Percentiles rank a stretch among this genome's conserved stretches.
These are phyloP conservation scores for Colletotrichum gigasporum DNA, from an alignment of 2,329 filamentous ascomycete genomes.

Conservation along the genomic window DNA sequence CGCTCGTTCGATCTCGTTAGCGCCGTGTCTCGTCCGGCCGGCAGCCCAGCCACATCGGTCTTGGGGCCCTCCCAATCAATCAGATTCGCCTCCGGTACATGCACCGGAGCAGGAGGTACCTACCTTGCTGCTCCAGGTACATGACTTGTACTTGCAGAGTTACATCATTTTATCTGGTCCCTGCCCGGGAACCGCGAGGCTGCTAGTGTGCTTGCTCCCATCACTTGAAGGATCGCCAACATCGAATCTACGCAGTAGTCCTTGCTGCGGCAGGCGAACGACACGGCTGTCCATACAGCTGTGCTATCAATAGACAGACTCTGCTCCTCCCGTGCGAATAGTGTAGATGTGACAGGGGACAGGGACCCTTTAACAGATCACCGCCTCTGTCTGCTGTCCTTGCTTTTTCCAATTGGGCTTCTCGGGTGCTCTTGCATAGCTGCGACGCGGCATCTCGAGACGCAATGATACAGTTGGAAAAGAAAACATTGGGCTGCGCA, in stretches of 20 bases:
- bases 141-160: neutral
- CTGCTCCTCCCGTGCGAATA: too few species aligned
- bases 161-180: too few species aligned
- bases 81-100: constrained; percentile 19
- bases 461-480: neutral
- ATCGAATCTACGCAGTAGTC: neutral
- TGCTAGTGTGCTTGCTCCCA: neutral
- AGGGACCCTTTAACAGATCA: constrained; percentile 4
- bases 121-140: neutral
- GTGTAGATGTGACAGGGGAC: neutral
- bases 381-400: neutral
- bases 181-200: neutral
- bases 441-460: neutral
- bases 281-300: neutral
- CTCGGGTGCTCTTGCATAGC: neutral
- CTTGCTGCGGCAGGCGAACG: neutral
- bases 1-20: constrained; percentile 5
- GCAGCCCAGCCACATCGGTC: constrained; percentile 24
- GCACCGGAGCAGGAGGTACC: neutral
- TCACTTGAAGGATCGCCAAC: constrained; percentile 4
- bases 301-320: neutral
- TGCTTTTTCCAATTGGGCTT: neutral
- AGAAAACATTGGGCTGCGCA: constrained; percentile 7
- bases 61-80: neutral
- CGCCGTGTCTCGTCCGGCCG: constrained; percentile 2